Percentiles rank a stretch among this genome's conserved stretches.
Evolutionary conservation across 2,329 filamentous ascomycete species (phyloP).

Genomic region (Nannizzia gypsea): DNA sequence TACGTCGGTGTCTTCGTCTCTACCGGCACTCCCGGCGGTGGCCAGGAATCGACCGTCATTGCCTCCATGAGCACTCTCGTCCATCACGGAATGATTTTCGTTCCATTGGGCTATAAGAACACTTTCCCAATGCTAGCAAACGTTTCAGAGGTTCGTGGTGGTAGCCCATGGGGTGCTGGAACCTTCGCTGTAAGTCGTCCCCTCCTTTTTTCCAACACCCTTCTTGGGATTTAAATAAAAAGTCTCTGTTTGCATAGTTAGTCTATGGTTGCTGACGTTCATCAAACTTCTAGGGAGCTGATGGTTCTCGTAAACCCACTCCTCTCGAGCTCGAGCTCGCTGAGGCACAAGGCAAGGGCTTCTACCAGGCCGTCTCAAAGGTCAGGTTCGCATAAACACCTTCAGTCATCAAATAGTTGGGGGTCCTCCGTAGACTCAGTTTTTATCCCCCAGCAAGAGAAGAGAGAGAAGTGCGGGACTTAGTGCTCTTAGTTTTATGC

Average conservation of each 20-base stretch:
- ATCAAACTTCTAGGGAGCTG: slow-evolving; percentile 36
- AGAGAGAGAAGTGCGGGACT: background rate
- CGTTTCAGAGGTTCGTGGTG: slow-evolving; percentile 70
- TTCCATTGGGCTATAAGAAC: slow-evolving; percentile 87
- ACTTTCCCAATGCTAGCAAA: slow-evolving; percentile 59
- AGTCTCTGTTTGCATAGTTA: background rate
- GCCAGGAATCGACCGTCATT: slow-evolving; percentile 81
- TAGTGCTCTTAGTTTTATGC: background rate
- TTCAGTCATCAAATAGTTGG: background rate
- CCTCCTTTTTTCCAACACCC: background rate
- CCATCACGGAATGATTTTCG: slow-evolving; percentile 92
- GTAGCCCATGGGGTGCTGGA: slow-evolving; percentile 84
- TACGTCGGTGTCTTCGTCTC: slow-evolving; percentile 83
- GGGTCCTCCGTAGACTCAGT: background rate
- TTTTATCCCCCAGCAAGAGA: background rate
- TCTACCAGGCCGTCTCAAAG: slow-evolving; percentile 68
- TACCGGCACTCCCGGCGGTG: slow-evolving; percentile 72
- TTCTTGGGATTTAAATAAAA: slow-evolving; percentile 1
- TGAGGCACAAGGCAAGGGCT: slow-evolving; percentile 67
- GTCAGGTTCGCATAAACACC: slow-evolving; percentile 47
- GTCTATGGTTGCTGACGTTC: slow-evolving; percentile 8
- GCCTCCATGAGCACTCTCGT: slow-evolving; percentile 70
- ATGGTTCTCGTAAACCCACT: slow-evolving; percentile 74
- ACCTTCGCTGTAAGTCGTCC: slow-evolving; percentile 58
- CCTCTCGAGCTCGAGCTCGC: slow-evolving; percentile 68